Evolutionary conservation across 306 rosid genomes (phyloP).

Genomic region (Herpetospermum pedunculosum): DNA sequence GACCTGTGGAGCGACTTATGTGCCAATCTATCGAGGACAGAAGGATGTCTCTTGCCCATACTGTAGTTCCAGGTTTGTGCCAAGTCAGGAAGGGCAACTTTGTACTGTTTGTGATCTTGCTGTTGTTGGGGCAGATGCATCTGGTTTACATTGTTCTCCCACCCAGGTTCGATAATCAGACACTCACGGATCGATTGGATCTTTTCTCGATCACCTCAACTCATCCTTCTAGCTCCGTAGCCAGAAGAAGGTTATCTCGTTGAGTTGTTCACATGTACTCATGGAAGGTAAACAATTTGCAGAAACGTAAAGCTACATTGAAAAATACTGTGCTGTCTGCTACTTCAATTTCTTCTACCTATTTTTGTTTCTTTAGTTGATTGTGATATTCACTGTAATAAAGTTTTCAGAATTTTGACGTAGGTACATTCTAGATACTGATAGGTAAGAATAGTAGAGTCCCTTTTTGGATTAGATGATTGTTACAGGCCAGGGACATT

Average conservation of each 20-base stretch:
- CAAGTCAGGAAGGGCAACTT: conserved; percentile 38
- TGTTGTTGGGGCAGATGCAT: conserved; percentile 77
- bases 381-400: not conserved
- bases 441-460: not conserved
- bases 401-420: not conserved
- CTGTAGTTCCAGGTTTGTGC: conserved; percentile 82
- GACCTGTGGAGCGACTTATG: conserved; percentile 71
- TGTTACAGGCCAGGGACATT: not conserved
- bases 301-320: not conserved
- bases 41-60: conserved; percentile 78
- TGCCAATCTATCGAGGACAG: conserved; percentile 88
- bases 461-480: conserved; percentile 3
- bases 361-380: not conserved
- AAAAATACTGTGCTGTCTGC: not conserved
- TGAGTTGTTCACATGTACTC: not conserved
- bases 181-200: conserved; percentile 5
- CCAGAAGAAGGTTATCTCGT: conserved; percentile 1
- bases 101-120: conserved; percentile 77
- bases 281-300: not conserved
- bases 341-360: not conserved
- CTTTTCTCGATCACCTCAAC: not conserved
- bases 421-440: not conserved
- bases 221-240: not conserved
- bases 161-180: conserved; percentile 58
- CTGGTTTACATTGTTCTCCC: conserved; percentile 77